Evolutionary conservation across 164 flowering plant genomes (phyloP).

Genomic region (Protea cynaroides): DNA sequence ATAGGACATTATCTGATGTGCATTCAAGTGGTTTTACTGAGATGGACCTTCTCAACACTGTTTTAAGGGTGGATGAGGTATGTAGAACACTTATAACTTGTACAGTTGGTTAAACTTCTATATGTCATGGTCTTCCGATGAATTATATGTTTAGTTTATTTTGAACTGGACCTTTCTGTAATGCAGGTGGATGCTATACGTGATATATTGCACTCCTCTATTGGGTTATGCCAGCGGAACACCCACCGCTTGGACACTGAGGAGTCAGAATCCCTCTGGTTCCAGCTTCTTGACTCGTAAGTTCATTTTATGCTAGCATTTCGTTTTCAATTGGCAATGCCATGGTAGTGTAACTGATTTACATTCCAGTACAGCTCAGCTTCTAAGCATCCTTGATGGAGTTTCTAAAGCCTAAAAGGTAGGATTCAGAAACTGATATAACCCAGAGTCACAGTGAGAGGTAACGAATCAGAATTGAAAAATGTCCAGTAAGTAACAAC

Average conservation of each 20-base stretch:
- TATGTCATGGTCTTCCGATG: neutral
- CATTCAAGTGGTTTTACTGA: conserved; percentile 19
- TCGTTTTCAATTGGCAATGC: no score
- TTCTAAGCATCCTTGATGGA: no score
- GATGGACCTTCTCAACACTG: conserved; percentile 26
- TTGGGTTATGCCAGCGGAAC: conserved; percentile 88
- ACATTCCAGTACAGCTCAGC: no score
- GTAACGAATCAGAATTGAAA: no score
- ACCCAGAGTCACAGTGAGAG: no score
- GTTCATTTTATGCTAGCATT: conserved; percentile 12
- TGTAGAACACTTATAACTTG: conserved; percentile 4
- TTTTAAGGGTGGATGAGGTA: conserved; percentile 64
- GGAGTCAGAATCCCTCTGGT: conserved; percentile 89
- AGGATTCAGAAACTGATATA: no score
- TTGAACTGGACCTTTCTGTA: neutral
- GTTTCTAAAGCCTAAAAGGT: no score
- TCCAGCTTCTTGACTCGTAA: conserved; percentile 84
- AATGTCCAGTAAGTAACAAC: no score
- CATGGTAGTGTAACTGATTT: no score
- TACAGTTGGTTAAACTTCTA: neutral
- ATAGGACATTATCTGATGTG: conserved; percentile 21
- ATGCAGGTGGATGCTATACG: conserved; percentile 53
- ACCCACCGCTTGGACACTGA: conserved; percentile 75
- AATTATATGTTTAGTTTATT: neutral
- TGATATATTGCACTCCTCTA: conserved; percentile 56